Percentiles rank a stretch among this genome's conserved stretches.
Conservation (phyloP, 2,329 filamentous ascomycete species). For the Didymellaceae sp. region DNA sequence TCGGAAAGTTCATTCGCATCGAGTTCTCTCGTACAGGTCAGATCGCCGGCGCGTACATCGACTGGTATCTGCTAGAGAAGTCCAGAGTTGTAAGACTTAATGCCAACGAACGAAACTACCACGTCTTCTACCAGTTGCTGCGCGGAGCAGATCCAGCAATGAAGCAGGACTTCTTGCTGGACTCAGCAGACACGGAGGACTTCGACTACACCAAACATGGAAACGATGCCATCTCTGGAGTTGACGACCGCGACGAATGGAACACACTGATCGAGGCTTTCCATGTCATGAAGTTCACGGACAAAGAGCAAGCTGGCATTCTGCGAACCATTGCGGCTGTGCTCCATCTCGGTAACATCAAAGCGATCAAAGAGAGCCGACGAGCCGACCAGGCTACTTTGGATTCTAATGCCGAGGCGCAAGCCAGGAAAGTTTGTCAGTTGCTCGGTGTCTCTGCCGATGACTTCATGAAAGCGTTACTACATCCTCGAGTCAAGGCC, state of each 20-base stretch:
- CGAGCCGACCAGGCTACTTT: conserved; percentile 89
- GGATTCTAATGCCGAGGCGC: conserved; percentile 73
- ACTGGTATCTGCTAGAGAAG: conserved; percentile 98
- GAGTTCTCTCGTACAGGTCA: conserved; percentile 88
- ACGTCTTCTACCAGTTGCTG: conserved; percentile 95
- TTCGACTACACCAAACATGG: conserved; percentile 92
- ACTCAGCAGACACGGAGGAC: conserved; percentile 77
- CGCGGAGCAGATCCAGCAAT: conserved; percentile 78
- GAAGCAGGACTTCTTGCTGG: conserved; percentile 78
- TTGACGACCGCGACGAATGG: conserved; percentile 93
- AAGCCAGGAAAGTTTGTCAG: conserved; percentile 79
- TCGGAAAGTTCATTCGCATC: conserved; percentile 98
- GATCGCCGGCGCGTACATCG: conserved; percentile 94
- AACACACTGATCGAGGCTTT: conserved; percentile 89
- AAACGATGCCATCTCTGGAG: conserved; percentile 87
- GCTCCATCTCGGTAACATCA: conserved; percentile 90
- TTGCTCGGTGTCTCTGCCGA: conserved; percentile 85
- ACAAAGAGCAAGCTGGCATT: conserved; percentile 82
- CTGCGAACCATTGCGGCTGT: conserved; percentile 89
- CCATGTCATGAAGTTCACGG: conserved; percentile 88
- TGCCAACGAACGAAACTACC: conserved; percentile 89
- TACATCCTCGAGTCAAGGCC: conserved; percentile 94
- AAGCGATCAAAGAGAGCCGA: conserved; percentile 87
- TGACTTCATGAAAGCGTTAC: conserved; percentile 82
- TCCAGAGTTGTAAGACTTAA: conserved; percentile 95